A percentile compares a stretch with the other conserved stretches of the same genome.
Evolutionary conservation across 1,139 yeast genomes (phyloP).

Genomic region (Hemisphaericaspora xylanilytica): DNA sequence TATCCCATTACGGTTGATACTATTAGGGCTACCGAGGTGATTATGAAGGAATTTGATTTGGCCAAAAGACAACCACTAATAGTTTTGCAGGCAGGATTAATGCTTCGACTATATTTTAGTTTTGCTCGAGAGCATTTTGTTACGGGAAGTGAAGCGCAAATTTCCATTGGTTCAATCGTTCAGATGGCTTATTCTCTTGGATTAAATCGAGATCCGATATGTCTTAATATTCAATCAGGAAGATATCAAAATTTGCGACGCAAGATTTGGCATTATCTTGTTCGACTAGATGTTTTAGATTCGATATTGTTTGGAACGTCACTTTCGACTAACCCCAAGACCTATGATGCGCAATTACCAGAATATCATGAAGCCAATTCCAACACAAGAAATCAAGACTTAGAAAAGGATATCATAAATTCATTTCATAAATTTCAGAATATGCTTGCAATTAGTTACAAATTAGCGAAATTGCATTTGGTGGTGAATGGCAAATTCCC

Average conservation of each 20-base stretch:
- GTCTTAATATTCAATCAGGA: too few relatives aligned
- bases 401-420: constrained; percentile 21
- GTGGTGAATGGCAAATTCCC: constrained; percentile 12
- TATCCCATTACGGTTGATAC: constrained; percentile 32
- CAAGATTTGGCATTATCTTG: too few relatives aligned
- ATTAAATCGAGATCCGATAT: constrained; percentile 50
- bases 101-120: constrained; percentile 27
- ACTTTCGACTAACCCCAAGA: too few relatives aligned
- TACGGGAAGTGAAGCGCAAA: constrained; percentile 16
- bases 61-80: constrained; percentile 42
- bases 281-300: too few relatives aligned
- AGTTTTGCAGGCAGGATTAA: constrained; percentile 45
- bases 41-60: constrained; percentile 36
- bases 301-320: too few relatives aligned
- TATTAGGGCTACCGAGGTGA: constrained; percentile 29
- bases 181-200: constrained; percentile 53
- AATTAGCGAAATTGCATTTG: constrained; percentile 11
- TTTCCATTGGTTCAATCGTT: constrained; percentile 35
- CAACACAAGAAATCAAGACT: too few relatives aligned
- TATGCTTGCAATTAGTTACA: constrained; percentile 8
- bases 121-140: constrained; percentile 30
- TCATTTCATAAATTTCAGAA: constrained; percentile 13
- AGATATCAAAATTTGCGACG: too few relatives aligned
- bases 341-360: too few relatives aligned
- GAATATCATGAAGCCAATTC: too few relatives aligned